Evolutionary conservation across 1,139 yeast genomes (phyloP).

Genomic region (Kurtzmaniella quercitrusa): DNA sequence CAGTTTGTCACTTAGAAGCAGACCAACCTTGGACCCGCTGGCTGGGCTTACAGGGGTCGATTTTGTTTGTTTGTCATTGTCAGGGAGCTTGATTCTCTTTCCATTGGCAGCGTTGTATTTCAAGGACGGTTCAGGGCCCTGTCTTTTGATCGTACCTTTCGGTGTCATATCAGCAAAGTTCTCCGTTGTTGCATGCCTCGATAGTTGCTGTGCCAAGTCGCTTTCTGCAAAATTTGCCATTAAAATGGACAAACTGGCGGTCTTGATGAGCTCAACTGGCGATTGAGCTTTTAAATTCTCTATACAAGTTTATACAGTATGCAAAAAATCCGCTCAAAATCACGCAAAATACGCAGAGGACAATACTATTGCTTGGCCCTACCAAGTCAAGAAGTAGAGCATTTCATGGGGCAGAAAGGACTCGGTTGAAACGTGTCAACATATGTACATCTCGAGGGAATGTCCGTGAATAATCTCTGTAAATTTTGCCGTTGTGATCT

Average conservation of each 20-base stretch:
- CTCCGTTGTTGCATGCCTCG: conserved; percentile 6
- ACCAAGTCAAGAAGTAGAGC: no score
- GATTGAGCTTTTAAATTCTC: background rate
- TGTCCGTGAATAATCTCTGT: no score
- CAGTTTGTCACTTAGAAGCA: no score
- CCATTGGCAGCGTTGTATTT: background rate
- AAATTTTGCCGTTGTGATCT: no score
- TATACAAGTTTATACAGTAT: background rate
- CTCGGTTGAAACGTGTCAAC: no score
- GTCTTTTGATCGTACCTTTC: background rate
- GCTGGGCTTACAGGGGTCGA: no score
- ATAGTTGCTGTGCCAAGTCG: conserved; percentile 7
- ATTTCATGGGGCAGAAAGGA: no score
- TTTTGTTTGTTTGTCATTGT: background rate
- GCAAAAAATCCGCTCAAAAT: background rate
- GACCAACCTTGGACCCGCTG: no score
- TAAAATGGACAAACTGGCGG: background rate
- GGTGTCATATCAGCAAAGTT: conserved; percentile 7
- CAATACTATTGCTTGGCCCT: no score
- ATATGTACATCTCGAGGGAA: no score
- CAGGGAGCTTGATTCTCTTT: background rate
- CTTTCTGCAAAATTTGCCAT: conserved; percentile 3
- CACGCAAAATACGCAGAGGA: background rate
- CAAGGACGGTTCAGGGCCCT: background rate
- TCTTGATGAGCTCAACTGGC: background rate